These are phyloP conservation scores for Lignosus rhinocerotis DNA, from an alignment of 1,284 basidiomycete species.

Conservation along the genomic window DNA sequence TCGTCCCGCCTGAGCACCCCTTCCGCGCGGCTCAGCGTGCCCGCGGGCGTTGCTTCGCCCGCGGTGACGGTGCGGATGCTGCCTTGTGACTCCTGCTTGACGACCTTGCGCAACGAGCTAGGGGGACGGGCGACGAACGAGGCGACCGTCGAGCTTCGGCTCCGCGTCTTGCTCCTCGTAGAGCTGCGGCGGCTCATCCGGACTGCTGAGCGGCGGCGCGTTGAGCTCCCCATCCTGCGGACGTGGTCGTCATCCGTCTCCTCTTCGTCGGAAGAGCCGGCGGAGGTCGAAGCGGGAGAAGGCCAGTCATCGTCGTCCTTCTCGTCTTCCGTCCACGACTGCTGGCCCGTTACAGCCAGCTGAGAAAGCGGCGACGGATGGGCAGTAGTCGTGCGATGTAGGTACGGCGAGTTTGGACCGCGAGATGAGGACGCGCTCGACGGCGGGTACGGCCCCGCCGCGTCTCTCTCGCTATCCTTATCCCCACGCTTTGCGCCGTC, in stretches of 20 bases:
- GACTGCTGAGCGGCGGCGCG: constrained; percentile 4
- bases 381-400: constrained; percentile 36
- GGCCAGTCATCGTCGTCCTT: constrained; percentile 45
- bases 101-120: constrained; percentile 27
- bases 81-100: constrained; percentile 55
- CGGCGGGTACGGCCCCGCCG: background rate
- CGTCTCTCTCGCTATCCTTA: constrained; percentile 2
- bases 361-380: constrained; percentile 66
- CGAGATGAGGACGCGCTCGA: constrained; percentile 14
- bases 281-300: constrained; percentile 41
- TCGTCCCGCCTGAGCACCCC: constrained; percentile 24
- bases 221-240: background rate
- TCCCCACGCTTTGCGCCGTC: constrained; percentile 31
- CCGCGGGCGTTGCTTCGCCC: constrained; percentile 32
- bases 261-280: constrained; percentile 31
- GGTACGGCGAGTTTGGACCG: constrained; percentile 35
- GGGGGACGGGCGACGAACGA: constrained; percentile 43
- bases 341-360: constrained; percentile 44
- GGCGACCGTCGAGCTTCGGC: constrained; percentile 62
- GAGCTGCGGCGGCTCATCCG: constrained; percentile 19
- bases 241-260: constrained; percentile 7
- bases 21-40: constrained; percentile 11
- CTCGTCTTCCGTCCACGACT: constrained; percentile 51
- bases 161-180: constrained; percentile 37
- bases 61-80: constrained; percentile 72